Evolutionary conservation across 345 rosid species (phyloP).

Genomic region (Lumnitzera littorea): DNA sequence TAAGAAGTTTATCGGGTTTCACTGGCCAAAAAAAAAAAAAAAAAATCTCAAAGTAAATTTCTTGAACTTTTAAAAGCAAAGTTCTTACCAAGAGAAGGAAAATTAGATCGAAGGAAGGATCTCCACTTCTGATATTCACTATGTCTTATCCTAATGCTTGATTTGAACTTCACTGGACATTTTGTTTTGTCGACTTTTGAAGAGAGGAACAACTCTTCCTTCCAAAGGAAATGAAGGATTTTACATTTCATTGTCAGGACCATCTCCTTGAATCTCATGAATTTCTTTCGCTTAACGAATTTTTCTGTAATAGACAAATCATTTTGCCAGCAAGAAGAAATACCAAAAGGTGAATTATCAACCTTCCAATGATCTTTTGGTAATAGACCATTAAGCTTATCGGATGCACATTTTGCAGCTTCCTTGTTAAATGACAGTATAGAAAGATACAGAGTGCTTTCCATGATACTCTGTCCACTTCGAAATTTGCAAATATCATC

Average conservation of each 20-base stretch:
- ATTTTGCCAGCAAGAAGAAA: conserved; percentile 16
- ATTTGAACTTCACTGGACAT: conserved; percentile 57
- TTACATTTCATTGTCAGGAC: conserved; percentile 66
- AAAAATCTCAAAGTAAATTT: not conserved
- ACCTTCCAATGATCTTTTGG: conserved; percentile 25
- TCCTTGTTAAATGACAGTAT: conserved; percentile 59
- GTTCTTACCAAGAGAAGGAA: conserved; percentile 61
- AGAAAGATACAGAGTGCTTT: conserved; percentile 23
- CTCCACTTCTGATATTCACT: conserved; percentile 54
- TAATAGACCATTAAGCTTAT: conserved; percentile 41
- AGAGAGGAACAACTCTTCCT: conserved; percentile 66
- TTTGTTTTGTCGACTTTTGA: conserved; percentile 46
- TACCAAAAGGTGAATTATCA: conserved; percentile 25
- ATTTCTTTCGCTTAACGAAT: conserved; percentile 32
- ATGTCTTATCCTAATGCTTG: conserved; percentile 33
- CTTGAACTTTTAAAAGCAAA: not conserved
- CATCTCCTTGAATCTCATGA: conserved; percentile 66
- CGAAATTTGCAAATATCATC: conserved; percentile 13
- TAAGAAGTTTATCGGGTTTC: no score
- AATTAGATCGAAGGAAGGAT: conserved; percentile 55
- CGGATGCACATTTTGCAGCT: conserved; percentile 44
- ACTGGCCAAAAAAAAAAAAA: no score
- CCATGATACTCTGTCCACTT: conserved; percentile 18
- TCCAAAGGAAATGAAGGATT: conserved; percentile 71
- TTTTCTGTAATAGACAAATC: conserved; percentile 37